Percentiles rank a stretch among this genome's conserved stretches.
Evolutionary conservation across 1,284 basidiomycete genomes (phyloP).

Genomic region (Lentinula novae-zelandiae): DNA sequence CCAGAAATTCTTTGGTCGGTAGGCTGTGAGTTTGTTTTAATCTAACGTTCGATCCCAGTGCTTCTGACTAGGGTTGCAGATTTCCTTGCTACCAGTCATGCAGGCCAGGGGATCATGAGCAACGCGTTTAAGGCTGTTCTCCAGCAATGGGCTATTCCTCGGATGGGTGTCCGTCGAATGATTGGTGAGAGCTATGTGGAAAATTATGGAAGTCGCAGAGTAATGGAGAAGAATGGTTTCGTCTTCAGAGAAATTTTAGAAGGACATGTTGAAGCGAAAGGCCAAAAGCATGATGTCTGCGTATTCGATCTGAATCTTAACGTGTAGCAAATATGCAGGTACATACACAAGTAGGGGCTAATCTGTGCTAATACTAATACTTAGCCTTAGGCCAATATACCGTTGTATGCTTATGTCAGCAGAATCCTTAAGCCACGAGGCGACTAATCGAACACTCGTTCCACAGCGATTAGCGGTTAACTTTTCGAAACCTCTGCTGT

Average conservation of each 20-base stretch:
- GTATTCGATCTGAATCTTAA: constrained; percentile 29
- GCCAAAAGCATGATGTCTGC: constrained; percentile 25
- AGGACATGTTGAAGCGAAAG: constrained; percentile 32
- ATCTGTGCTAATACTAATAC: background rate
- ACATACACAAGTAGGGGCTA: background rate
- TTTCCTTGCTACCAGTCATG: constrained; percentile 52
- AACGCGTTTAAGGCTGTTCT: constrained; percentile 50
- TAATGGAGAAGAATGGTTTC: constrained; percentile 67
- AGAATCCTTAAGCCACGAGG: background rate
- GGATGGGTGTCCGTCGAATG: constrained; percentile 51
- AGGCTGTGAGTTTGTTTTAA: constrained; percentile 36
- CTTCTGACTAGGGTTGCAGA: constrained; percentile 30
- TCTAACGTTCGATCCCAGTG: too few relatives aligned
- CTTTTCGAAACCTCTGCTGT: background rate
- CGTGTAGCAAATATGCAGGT: background rate
- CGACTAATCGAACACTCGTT: background rate
- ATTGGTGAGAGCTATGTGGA: constrained; percentile 40
- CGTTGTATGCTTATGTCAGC: background rate
- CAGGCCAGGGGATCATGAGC: constrained; percentile 66
- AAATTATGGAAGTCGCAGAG: constrained; percentile 54
- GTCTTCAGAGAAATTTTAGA: constrained; percentile 34
- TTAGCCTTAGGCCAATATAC: too few relatives aligned
- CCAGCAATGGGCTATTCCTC: constrained; percentile 51
- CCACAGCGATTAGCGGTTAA: background rate
- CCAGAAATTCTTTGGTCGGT: constrained; percentile 50